phyloP scores from a whole-genome alignment of 495 filamentous ascomycete genomes.

The Entonaema liquescens region DNA sequence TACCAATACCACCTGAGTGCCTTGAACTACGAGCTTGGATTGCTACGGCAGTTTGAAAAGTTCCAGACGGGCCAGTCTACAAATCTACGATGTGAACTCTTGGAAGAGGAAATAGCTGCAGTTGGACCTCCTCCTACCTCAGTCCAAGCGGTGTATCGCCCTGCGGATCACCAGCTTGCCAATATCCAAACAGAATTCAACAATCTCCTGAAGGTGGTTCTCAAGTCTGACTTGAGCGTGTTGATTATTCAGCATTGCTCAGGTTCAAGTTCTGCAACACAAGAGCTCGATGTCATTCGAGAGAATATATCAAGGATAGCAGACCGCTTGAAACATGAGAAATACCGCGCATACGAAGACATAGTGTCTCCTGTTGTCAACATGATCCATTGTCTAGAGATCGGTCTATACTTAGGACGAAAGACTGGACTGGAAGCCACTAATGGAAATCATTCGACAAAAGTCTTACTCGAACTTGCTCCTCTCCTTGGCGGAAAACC shows the following conservation, averaged over 20 bases:
- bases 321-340: slow-evolving; percentile 63
- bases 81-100: slow-evolving; percentile 67
- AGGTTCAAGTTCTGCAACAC: slow-evolving; percentile 40
- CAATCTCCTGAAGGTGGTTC: slow-evolving; percentile 73
- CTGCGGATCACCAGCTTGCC: slow-evolving; percentile 68
- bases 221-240: slow-evolving; percentile 62
- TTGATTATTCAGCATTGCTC: slow-evolving; percentile 42
- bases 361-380: slow-evolving; percentile 79
- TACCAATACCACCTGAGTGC: slow-evolving; percentile 64
- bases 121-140: slow-evolving; percentile 69
- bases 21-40: slow-evolving; percentile 65
- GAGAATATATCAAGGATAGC: slow-evolving; percentile 77
- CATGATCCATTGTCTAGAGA: slow-evolving; percentile 80
- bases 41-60: slow-evolving; percentile 70
- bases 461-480: slow-evolving; percentile 59
- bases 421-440: slow-evolving; percentile 43
- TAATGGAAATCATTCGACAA: slow-evolving; percentile 42
- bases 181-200: slow-evolving; percentile 83
- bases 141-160: slow-evolving; percentile 70
- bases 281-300: slow-evolving; percentile 67
- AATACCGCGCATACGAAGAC: slow-evolving; percentile 83
- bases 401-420: slow-evolving; percentile 72
- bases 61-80: slow-evolving; percentile 72
- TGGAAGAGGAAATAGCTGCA: slow-evolving; percentile 65
- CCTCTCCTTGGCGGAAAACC: slow-evolving; percentile 70